Percentiles rank a stretch among this genome's conserved stretches.
Evolutionary conservation across 2,329 filamentous ascomycete genomes (phyloP).

Genomic region (Sporothrix dimorphospora): DNA sequence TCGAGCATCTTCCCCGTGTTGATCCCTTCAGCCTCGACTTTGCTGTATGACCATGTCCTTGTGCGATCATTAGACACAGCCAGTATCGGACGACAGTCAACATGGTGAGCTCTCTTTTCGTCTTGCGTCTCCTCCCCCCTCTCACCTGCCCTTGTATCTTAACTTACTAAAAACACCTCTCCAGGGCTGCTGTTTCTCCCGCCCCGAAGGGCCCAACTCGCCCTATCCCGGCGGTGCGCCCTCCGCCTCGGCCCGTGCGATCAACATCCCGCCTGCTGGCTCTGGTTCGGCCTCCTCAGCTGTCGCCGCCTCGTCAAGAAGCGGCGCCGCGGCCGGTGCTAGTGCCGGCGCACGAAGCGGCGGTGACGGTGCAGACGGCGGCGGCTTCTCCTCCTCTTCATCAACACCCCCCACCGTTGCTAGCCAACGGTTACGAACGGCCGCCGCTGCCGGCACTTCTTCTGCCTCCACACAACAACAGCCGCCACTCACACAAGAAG

Average conservation of each 20-base stretch:
- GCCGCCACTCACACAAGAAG: conserved; percentile 37
- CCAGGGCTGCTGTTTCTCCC: conserved; percentile 64
- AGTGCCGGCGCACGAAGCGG: conserved; percentile 38
- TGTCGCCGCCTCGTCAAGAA: conserved; percentile 23
- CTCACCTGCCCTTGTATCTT: no score
- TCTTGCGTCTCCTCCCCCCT: not conserved
- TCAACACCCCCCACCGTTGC: conserved; percentile 25
- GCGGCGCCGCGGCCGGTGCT: conserved; percentile 24
- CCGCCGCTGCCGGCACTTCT: not conserved
- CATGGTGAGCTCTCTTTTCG: conserved; percentile 7
- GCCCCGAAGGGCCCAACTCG: conserved; percentile 55
- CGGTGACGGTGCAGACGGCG: conserved; percentile 29
- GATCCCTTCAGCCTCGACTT: not conserved
- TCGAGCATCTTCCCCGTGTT: not conserved
- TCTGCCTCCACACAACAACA: conserved; percentile 20
- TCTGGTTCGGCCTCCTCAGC: conserved; percentile 29
- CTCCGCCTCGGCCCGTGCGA: conserved; percentile 57
- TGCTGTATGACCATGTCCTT: conserved; percentile 13
- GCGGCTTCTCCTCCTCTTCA: conserved; percentile 34
- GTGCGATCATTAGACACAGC: conserved; percentile 3
- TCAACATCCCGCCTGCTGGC: conserved; percentile 46
- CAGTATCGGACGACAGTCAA: not conserved
- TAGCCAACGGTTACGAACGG: not conserved
- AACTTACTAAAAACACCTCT: not conserved
- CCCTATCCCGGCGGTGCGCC: conserved; percentile 54